Conservation (phyloP, 2,329 filamentous ascomycete species). For the Malbranchea zuffiana region DNA sequence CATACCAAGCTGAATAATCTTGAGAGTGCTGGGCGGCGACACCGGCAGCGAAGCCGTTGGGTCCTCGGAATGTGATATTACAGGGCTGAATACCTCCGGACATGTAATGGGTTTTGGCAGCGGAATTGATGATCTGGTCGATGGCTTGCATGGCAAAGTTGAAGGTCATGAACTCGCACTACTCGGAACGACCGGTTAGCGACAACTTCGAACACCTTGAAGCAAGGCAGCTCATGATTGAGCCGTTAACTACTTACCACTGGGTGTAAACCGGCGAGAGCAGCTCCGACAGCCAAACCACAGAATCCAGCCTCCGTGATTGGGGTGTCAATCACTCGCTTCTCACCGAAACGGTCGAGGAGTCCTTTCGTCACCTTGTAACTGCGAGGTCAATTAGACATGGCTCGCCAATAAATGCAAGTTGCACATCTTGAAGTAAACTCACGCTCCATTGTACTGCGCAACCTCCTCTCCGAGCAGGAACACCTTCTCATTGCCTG, state of each 20-base stretch:
- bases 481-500: conserved; percentile 89
- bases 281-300: conserved; percentile 88
- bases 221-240: not conserved
- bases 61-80: conserved; percentile 98
- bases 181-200: conserved; percentile 3
- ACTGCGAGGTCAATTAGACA: conserved; percentile 28
- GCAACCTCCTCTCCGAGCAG: conserved; percentile 95
- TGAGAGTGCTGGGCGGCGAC: conserved; percentile 97
- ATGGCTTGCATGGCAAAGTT: conserved; percentile 99
- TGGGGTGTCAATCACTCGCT: conserved; percentile 93
- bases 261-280: conserved; percentile 85
- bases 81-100: conserved; percentile 98
- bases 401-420: not conserved
- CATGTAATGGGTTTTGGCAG: conserved; percentile 99
- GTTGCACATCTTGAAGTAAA: conserved; percentile 5
- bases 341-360: conserved; percentile 91
- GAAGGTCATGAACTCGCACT: conserved; percentile 99
- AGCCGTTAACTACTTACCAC: conserved; percentile 65
- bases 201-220: not conserved
- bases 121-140: conserved; percentile 99
- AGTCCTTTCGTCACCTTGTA: conserved; percentile 99
- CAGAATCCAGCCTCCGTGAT: conserved; percentile 96
- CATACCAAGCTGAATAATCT: conserved; percentile 98
- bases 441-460: conserved; percentile 92
- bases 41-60: conserved; percentile 94